phyloP scores from a whole-genome alignment of 176 grass and related monocot species.

The Avena eriantha region DNA sequence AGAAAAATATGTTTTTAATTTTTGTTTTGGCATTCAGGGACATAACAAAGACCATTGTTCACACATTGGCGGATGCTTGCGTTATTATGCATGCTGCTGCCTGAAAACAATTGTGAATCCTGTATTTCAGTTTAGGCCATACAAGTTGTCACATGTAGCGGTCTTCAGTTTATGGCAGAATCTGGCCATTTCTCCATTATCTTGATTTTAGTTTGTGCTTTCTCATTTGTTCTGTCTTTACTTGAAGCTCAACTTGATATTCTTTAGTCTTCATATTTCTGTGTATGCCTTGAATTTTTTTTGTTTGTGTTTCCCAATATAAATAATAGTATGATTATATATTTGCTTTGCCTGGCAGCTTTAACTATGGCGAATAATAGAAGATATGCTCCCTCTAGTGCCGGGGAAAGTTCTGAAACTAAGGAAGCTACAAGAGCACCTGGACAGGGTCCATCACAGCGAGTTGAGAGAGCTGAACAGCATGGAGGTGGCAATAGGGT shows the following conservation, averaged over 20 bases:
- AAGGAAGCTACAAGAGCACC: conserved; percentile 29
- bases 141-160: neutral
- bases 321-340: conserved; percentile 3
- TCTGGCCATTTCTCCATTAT: neutral
- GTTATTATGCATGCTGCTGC: neutral
- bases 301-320: neutral
- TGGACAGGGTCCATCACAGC: conserved; percentile 41
- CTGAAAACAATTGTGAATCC: neutral
- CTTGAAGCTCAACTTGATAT: conserved; percentile 4
- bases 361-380: conserved; percentile 66
- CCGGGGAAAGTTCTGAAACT: conserved; percentile 34
- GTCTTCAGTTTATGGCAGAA: neutral
- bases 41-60: neutral
- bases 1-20: neutral
- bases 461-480: conserved; percentile 40
- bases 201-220: conserved; percentile 21
- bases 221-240: conserved; percentile 14
- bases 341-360: conserved; percentile 13
- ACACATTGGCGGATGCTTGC: neutral
- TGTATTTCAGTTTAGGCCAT: conserved; percentile 25
- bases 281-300: neutral
- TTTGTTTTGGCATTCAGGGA: neutral
- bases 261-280: neutral
- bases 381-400: conserved; percentile 45
- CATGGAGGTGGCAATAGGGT: conserved; percentile 35